phyloP scores from a whole-genome alignment of 2,329 filamentous ascomycete species.

The Sporothrix pseudoabietina region DNA sequence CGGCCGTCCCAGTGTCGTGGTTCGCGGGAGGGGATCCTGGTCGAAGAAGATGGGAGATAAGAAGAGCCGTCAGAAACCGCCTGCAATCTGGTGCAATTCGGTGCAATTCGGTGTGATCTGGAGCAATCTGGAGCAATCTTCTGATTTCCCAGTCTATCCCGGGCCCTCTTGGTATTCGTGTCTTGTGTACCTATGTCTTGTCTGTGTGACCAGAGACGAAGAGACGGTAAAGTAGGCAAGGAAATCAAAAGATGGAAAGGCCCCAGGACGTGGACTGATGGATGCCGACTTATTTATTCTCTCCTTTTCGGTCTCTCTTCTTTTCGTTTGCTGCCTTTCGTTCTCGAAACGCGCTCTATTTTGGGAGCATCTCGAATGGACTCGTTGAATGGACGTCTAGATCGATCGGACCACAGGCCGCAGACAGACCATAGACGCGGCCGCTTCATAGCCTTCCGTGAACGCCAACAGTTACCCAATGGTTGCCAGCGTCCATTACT shows the following conservation, averaged over 20 bases:
- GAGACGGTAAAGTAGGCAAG: neutral
- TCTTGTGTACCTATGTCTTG: slow-evolving; percentile 12
- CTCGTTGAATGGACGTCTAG: neutral
- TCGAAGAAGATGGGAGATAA: neutral
- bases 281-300: slow-evolving; percentile 6
- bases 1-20: slow-evolving; percentile 12
- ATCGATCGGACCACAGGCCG: slow-evolving; percentile 4
- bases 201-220: neutral
- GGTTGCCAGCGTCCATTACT: neutral
- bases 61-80: neutral
- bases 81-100: neutral
- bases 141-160: neutral
- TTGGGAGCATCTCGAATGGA: neutral
- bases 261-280: neutral
- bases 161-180: neutral
- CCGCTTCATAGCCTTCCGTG: neutral
- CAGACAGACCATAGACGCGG: neutral
- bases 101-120: neutral
- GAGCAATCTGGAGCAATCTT: neutral
- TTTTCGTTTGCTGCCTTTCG: neutral
- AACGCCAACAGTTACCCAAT: neutral
- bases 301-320: neutral
- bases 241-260: neutral
- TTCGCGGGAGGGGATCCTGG: slow-evolving; percentile 19
- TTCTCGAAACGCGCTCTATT: neutral